Evolutionary conservation across 31 red algal genomes (phyloP).

Genomic region (Endocladia muricata): DNA sequence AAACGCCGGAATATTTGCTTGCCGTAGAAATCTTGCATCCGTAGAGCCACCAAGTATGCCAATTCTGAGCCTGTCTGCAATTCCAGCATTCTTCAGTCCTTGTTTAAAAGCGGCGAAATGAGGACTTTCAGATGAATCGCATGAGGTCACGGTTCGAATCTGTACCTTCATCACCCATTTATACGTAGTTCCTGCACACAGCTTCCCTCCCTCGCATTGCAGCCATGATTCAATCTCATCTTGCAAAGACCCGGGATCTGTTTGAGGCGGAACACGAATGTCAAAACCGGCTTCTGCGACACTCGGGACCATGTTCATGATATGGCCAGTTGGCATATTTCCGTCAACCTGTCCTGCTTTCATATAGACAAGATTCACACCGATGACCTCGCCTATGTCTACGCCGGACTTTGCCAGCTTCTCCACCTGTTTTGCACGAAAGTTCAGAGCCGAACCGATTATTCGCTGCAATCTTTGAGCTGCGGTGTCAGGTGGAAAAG

Average conservation of each 20-base stretch:
- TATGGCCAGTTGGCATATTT: constrained; percentile 16
- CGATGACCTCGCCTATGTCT: constrained; percentile 60
- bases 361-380: constrained; percentile 77
- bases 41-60: constrained; percentile 75
- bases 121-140: constrained; percentile 32
- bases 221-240: constrained; percentile 59
- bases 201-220: not conserved
- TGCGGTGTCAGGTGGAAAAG: constrained; percentile 71
- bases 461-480: constrained; percentile 38
- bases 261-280: constrained; percentile 82
- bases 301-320: constrained; percentile 91
- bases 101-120: constrained; percentile 33
- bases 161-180: constrained; percentile 43
- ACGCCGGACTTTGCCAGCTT: constrained; percentile 26
- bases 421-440: constrained; percentile 22
- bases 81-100: constrained; percentile 28
- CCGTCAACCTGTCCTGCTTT: constrained; percentile 46
- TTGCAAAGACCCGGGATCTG: constrained; percentile 24
- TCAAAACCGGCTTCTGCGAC: constrained; percentile 75
- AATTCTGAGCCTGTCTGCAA: constrained; percentile 14
- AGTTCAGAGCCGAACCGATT: constrained; percentile 22
- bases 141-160: constrained; percentile 26
- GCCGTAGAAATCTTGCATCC: constrained; percentile 73
- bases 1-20: constrained; percentile 51
- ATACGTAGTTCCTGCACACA: constrained; percentile 45